A percentile compares a stretch with the other conserved stretches of the same genome.
Conservation (phyloP, 2,329 filamentous ascomycete species). For the Trichoderma simmonsii region DNA sequence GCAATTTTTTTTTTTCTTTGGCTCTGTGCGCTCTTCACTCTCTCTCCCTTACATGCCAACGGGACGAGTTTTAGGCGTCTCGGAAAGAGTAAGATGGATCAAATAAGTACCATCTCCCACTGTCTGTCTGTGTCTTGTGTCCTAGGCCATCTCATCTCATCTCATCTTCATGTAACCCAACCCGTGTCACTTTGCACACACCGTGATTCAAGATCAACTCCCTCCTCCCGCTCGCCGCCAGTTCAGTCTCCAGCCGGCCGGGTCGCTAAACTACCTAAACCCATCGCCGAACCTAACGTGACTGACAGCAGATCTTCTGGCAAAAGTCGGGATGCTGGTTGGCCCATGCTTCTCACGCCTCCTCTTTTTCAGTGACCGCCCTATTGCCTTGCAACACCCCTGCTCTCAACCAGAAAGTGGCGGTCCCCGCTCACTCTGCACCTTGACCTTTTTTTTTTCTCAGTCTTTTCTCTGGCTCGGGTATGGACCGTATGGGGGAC, state of each 20-base stretch:
- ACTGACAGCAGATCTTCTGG: slow-evolving; percentile 10
- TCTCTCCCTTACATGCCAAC: not conserved
- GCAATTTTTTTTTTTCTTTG: not conserved
- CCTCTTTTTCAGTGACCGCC: slow-evolving; percentile 17
- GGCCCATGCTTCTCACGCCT: not conserved
- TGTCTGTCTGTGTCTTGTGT: not conserved
- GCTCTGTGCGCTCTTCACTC: not conserved
- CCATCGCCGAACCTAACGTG: slow-evolving; percentile 13
- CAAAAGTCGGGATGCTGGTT: slow-evolving; percentile 3
- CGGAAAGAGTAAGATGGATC: not conserved
- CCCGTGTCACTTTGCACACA: not conserved
- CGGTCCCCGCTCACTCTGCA: slow-evolving; percentile 14
- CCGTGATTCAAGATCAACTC: not conserved
- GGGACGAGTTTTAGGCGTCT: not conserved
- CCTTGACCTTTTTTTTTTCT: not conserved
- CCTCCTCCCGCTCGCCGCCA: not conserved
- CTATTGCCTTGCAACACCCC: slow-evolving; percentile 12
- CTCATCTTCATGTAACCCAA: not conserved
- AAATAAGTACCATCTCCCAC: not conserved
- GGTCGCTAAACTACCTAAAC: slow-evolving; percentile 8
- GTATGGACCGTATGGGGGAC: not conserved
- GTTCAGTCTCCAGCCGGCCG: slow-evolving; percentile 6
- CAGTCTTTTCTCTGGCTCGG: not conserved
- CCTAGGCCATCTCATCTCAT: not conserved
- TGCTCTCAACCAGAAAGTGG: slow-evolving; percentile 11